Base-by-base conservation (phyloP, 139 green algal species). In the Chlorella vulgaris region DNA sequence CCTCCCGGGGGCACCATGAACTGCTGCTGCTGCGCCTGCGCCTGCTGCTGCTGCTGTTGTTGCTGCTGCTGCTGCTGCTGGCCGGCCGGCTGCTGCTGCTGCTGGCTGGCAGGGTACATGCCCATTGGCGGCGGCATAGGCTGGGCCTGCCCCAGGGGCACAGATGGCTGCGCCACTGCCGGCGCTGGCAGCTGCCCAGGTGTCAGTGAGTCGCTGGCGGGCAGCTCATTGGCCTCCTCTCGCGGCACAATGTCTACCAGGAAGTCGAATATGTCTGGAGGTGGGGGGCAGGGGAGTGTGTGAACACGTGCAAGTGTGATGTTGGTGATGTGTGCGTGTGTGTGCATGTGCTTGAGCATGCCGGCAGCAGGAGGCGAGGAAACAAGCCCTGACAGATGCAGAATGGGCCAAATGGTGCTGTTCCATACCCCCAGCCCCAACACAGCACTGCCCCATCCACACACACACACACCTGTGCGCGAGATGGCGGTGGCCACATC, bases 401-500 rank as follows among this genome's bases (percentile, higher is more conserved):
- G n/a, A n/a, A n/a, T n/a, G n/a, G n/a, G n/a, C n/a, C n/a, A n/a
- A n/a, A n/a, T n/a, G n/a, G n/a, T n/a, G n/a, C n/a, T n/a, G n/a
- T n/a, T n/a, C n/a, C n/a, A n/a, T n/a, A n/a, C n/a, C n/a, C n/a
- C n/a, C n/a, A n/a, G n/a, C n/a, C n/a, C n/a, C n/a, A n/a, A n/a
- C n/a, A n/a, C n/a, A n/a, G n/a, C n/a, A n/a, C n/a, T n/a, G n/a
- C n/a, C n/a, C n/a, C n/a, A n/a, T n/a, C n/a, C n/a, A n/a, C n/a
- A n/a, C n/a, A n/a, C n/a, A n/a, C n/a, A n/a, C n/a, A n/a, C 73
- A 79, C 73, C 73, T 13, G 93, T 98, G 15, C 91, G 91, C 0
- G 91, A 93, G 80, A 99, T 98, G 67, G 97, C 97, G 1, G 93
- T 94, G 10, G 96, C 94, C 31, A 99, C 93, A 86, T 99, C 97